Evolutionary conservation across 2,329 filamentous ascomycete species (phyloP), one percentile per base, ranked within the genome.

Genomic region (Claviceps pazoutovae): DNA sequence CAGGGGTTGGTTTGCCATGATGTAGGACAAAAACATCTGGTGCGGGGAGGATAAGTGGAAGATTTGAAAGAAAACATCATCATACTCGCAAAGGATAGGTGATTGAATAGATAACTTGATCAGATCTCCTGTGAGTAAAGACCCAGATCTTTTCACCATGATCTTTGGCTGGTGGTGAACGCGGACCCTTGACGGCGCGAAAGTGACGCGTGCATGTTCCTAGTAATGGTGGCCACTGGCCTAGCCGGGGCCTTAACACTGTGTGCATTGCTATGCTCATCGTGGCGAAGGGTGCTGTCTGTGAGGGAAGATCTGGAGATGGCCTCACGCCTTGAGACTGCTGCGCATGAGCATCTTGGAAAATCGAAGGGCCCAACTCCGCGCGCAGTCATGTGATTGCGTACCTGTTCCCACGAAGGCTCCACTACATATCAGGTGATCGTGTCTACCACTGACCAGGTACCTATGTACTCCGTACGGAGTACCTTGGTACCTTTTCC

Each of bases 61-160:
- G 8, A 13, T 4, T 3, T n/a, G 16, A 7, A n/a, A 38, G 16
- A 38, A 38, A 3, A n/a, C 3, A 38, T 38, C 6, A 30, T 30
- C 26, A 30, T 30, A 30, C 26, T n/a, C 37, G 37, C 37, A 38
- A n/a, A n/a, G 17, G n/a, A 41, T n/a, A n/a, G 16, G 41, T 14
- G 19, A 21, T 19, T 48, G 74, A 76, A 63, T 78, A 80, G 51
- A 80, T 67, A 48, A 77, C 69, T 62, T 77, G 68, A 46, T 76
- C 70, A 16, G 71, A 66, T 51, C 69, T 60, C 51, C 77, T 66
- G 63, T 81, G 71, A 59, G 67, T 65, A 60, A 73, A 78, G 50
- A 80, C 64, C 71, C 72, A 82, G 60, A 82, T 76, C 60, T 74
- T 71, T 68, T 80, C 75, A 60, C 77, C 78, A 54, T 78, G 76